Conservation (phyloP, 306 rosid genomes). For the Pterocarpus santalinus region DNA sequence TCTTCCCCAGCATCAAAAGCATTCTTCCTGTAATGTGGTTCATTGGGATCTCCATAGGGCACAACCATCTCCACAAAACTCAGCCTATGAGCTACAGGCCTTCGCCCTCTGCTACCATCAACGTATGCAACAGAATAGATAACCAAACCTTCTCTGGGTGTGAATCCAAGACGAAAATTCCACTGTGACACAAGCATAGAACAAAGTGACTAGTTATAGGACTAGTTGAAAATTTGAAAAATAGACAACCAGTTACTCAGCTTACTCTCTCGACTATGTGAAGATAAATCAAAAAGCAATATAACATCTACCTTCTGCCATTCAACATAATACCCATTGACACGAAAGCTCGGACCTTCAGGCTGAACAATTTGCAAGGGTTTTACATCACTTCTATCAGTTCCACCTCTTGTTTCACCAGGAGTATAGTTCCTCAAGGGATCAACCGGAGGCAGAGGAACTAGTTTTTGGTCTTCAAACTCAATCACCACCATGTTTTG, state of each 20-base stretch:
- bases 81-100: constrained; percentile 85
- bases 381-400: constrained; percentile 86
- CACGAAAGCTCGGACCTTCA: constrained; percentile 94
- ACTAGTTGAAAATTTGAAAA: constrained; percentile 27
- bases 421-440: constrained; percentile 87
- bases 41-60: constrained; percentile 89
- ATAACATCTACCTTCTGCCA: constrained; percentile 81
- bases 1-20: constrained; percentile 90
- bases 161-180: constrained; percentile 86
- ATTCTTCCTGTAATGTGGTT: constrained; percentile 82
- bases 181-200: constrained; percentile 59
- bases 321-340: constrained; percentile 70
- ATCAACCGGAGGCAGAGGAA: constrained; percentile 88
- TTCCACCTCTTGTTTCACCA: constrained; percentile 87
- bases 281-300: constrained; percentile 2
- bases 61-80: constrained; percentile 96
- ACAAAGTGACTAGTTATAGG: constrained; percentile 25
- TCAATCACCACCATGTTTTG: constrained; percentile 84
- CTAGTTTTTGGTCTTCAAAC: constrained; percentile 82
- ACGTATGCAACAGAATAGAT: constrained; percentile 81
- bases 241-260: not conserved
- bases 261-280: too few relatives aligned
- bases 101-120: constrained; percentile 87
- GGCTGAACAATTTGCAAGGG: constrained; percentile 80
- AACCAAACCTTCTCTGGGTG: constrained; percentile 87